Percentiles rank a stretch among this genome's conserved stretches.
Conservation (phyloP, 371 early-diverging fungal species). For the Cokeromyces recurvatus region DNA sequence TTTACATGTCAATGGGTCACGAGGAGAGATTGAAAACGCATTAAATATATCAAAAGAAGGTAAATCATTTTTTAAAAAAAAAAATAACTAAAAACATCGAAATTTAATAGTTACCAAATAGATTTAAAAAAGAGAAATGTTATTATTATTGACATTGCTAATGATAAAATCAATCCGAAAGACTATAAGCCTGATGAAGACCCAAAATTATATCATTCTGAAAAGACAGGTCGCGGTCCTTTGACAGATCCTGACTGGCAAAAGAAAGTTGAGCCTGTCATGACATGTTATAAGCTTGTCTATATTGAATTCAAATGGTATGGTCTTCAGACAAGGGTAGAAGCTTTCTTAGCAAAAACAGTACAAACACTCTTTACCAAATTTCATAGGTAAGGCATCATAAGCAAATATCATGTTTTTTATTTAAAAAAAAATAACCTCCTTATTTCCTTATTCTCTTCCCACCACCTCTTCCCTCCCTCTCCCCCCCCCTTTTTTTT, state of each 20-base stretch:
- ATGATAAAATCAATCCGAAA: conserved; percentile 43
- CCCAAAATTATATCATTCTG: conserved; percentile 53
- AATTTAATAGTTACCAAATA: not conserved
- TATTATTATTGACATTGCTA: conserved; percentile 56
- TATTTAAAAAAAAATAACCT: too few species aligned
- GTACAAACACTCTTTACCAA: conserved; percentile 25
- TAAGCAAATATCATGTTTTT: not conserved
- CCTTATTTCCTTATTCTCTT: conserved; percentile 12
- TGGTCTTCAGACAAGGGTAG: conserved; percentile 57
- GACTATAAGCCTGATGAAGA: conserved; percentile 62
- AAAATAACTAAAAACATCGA: not conserved
- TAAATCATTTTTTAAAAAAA: too few species aligned
- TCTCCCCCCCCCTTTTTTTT: too few species aligned
- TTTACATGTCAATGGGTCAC: conserved; percentile 62
- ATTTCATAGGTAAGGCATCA: conserved; percentile 22
- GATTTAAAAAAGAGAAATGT: conserved; percentile 57
- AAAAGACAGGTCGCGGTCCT: conserved; percentile 69
- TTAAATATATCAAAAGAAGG: conserved; percentile 27
- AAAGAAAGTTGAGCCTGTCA: conserved; percentile 58
- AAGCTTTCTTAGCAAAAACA: conserved; percentile 44
- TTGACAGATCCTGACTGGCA: conserved; percentile 32
- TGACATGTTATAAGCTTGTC: conserved; percentile 75
- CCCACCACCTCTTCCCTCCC: too few species aligned
- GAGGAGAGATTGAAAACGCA: conserved; percentile 67
- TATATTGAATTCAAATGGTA: conserved; percentile 72